Conservation (phyloP, 352 stramenopile genomes). For the Globisporangium paddicum region DNA sequence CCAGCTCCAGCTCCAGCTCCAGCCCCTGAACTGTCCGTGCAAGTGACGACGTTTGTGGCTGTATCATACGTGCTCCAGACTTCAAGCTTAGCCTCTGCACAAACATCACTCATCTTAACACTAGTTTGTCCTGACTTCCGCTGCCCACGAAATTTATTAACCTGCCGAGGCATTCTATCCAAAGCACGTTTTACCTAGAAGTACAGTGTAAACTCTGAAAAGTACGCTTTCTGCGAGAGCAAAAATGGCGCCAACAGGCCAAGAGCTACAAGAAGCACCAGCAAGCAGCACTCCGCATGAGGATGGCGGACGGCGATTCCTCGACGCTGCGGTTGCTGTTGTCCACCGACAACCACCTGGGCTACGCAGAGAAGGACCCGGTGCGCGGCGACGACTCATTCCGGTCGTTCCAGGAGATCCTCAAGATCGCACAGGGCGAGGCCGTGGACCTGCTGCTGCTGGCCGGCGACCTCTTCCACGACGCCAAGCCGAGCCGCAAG, state of each 20-base stretch:
- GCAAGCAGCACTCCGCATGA: neutral
- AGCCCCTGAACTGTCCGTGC: no score
- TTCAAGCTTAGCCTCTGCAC: no score
- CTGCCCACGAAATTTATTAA: no score
- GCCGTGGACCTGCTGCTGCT: constrained; percentile 93
- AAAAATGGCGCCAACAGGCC: neutral
- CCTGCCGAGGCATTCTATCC: no score
- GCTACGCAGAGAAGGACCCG: constrained; percentile 95
- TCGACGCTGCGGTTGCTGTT: constrained; percentile 90
- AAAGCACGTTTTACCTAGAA: neutral
- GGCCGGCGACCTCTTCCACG: constrained; percentile 98
- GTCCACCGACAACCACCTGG: constrained; percentile 99
- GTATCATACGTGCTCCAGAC: no score
- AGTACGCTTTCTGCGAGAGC: neutral
- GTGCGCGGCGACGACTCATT: constrained; percentile 94
- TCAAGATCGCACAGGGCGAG: constrained; percentile 59
- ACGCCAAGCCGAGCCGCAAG: constrained; percentile 97
- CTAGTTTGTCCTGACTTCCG: no score
- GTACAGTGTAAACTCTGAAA: neutral
- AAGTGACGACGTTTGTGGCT: no score
- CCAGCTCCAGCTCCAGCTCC: no score
- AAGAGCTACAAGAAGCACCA: neutral
- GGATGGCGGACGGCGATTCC: constrained; percentile 14
- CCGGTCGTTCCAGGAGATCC: constrained; percentile 85
- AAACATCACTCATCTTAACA: no score